Evolutionary conservation across 2,329 filamentous ascomycete genomes (phyloP).

Genomic region (Zalaria obscura): DNA sequence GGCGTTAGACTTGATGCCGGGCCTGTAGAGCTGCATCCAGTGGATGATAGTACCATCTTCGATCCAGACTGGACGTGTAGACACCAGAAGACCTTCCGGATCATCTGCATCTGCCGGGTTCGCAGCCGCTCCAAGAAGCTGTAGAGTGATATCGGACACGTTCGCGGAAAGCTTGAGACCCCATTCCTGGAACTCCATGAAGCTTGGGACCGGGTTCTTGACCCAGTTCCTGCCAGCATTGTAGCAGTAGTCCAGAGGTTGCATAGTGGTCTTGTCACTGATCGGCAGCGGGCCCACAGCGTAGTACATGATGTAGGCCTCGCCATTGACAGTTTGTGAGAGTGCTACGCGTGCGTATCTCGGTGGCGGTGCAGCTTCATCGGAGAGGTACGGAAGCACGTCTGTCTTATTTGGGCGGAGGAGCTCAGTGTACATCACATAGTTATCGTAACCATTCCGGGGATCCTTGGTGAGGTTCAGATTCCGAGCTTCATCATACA

Average conservation of each 20-base stretch:
- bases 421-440: constrained; percentile 20
- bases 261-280: constrained; percentile 20
- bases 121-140: constrained; percentile 28
- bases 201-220: constrained; percentile 14
- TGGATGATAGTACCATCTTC: constrained; percentile 28
- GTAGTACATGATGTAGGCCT: constrained; percentile 28
- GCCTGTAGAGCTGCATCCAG: constrained; percentile 34
- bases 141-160: constrained; percentile 29
- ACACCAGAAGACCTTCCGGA: constrained; percentile 16
- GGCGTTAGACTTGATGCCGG: constrained; percentile 26
- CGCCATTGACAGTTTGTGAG: constrained; percentile 24
- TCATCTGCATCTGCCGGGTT: constrained; percentile 25
- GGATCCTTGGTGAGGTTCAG: constrained; percentile 13
- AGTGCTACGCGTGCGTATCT: constrained; percentile 32
- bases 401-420: constrained; percentile 37
- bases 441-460: constrained; percentile 12
- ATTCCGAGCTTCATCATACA: constrained; percentile 18
- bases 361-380: constrained; percentile 18
- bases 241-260: constrained; percentile 29
- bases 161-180: constrained; percentile 15
- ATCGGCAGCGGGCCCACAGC: constrained; percentile 37
- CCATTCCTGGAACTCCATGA: constrained; percentile 10
- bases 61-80: constrained; percentile 27
- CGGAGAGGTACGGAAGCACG: constrained; percentile 29
- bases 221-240: constrained; percentile 24